Evolutionary conservation across 1,139 yeast genomes (phyloP).

Genomic region (Spathaspora sp.): DNA sequence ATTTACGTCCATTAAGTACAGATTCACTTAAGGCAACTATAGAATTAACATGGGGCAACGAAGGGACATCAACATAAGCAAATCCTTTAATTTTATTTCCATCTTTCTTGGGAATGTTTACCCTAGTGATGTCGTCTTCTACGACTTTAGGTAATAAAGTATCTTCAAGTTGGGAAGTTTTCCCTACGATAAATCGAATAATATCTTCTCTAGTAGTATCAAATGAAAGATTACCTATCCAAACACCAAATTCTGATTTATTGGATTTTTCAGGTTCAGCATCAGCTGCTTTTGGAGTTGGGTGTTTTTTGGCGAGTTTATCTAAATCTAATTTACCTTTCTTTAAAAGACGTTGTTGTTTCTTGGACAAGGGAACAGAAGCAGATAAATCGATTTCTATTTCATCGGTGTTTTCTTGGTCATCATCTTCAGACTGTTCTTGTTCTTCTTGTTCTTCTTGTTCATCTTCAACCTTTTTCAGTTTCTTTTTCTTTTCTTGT

Average conservation of each 20-base stretch:
- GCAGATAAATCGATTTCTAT: slow-evolving; percentile 78
- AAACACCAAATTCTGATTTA: slow-evolving; percentile 69
- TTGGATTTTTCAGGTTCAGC: slow-evolving; percentile 23
- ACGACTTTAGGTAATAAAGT: slow-evolving; percentile 41
- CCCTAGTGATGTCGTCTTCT: slow-evolving; percentile 55
- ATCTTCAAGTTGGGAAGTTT: slow-evolving; percentile 41
- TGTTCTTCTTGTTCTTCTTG: background rate
- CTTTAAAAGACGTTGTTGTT: slow-evolving; percentile 84
- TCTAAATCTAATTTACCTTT: slow-evolving; percentile 69
- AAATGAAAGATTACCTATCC: slow-evolving; percentile 92
- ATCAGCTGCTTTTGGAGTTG: slow-evolving; percentile 40
- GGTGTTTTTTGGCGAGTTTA: slow-evolving; percentile 52
- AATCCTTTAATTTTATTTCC: slow-evolving; percentile 71
- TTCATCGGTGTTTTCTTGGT: slow-evolving; percentile 43
- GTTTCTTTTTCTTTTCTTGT: slow-evolving; percentile 19
- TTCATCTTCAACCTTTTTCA: slow-evolving; percentile 15
- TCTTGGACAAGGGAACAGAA: slow-evolving; percentile 84
- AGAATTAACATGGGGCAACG: slow-evolving; percentile 58
- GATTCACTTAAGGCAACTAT: slow-evolving; percentile 71
- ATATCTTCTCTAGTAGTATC: slow-evolving; percentile 81
- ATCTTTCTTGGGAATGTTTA: slow-evolving; percentile 65
- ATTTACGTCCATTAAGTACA: slow-evolving; percentile 76
- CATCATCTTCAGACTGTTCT: slow-evolving; percentile 14
- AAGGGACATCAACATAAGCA: slow-evolving; percentile 85
- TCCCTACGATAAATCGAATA: slow-evolving; percentile 59